phyloP scores from a whole-genome alignment of 306 rosid genomes.

The Ceratonia siliqua region DNA sequence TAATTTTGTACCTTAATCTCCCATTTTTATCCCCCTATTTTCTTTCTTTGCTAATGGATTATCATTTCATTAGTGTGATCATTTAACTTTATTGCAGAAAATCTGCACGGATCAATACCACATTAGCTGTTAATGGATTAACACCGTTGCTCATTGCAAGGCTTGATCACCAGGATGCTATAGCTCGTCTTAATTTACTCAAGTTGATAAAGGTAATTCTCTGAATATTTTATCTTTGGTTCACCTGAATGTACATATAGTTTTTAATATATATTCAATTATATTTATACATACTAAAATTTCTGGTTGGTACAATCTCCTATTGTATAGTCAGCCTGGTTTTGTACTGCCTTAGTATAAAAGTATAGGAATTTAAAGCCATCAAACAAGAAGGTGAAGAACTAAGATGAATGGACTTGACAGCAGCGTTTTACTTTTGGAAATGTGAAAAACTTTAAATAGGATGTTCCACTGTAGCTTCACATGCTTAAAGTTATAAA shows the following conservation, averaged over 20 bases:
- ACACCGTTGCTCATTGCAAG: constrained; percentile 93
- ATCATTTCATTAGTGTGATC: constrained; percentile 6
- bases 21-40: background rate
- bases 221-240: too few species aligned
- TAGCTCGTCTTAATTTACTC: constrained; percentile 97
- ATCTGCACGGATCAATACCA: constrained; percentile 94
- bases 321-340: constrained; percentile 5
- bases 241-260: constrained; percentile 15
- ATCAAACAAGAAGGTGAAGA: background rate
- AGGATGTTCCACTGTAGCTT: background rate
- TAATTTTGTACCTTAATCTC: background rate
- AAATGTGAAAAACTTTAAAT: background rate
- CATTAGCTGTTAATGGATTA: constrained; percentile 92
- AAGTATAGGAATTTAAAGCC: background rate
- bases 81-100: constrained; percentile 62
- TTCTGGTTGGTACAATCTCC: constrained; percentile 25
- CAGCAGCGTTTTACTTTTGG: background rate
- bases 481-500: background rate
- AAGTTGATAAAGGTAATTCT: constrained; percentile 83
- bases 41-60: constrained; percentile 15
- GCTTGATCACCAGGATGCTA: constrained; percentile 98
- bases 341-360: background rate
- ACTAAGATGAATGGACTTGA: background rate
- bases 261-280: too few species aligned
- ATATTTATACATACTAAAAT: constrained; percentile 4